phyloP scores from a whole-genome alignment of 768 basidiomycete genomes.

The Floccularia luteovirens region DNA sequence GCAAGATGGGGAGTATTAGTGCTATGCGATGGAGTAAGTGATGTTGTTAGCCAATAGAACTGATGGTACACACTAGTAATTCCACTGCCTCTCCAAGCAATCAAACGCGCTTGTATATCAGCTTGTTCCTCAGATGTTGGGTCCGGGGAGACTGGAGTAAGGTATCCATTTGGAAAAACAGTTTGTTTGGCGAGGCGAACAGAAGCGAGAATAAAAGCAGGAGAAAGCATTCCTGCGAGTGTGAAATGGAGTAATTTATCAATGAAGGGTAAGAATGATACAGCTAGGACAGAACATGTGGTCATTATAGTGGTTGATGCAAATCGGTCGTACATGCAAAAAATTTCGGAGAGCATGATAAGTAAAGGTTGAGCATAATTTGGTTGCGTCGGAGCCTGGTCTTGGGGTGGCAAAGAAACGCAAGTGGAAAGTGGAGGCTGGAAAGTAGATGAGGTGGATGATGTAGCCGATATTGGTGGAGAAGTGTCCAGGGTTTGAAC shows the following conservation, averaged over 20 bases:
- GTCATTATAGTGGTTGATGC: constrained; percentile 39
- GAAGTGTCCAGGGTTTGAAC: background rate
- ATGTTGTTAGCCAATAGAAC: background rate
- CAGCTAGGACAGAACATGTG: constrained; percentile 35
- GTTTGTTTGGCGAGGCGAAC: constrained; percentile 54
- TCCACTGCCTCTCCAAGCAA: constrained; percentile 28
- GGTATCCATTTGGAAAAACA: constrained; percentile 88
- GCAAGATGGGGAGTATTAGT: constrained; percentile 38
- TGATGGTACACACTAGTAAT: constrained; percentile 21
- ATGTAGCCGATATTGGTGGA: constrained; percentile 6
- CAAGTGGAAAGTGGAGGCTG: constrained; percentile 6
- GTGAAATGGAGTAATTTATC: constrained; percentile 71
- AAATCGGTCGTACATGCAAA: constrained; percentile 39
- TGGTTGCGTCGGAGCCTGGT: constrained; percentile 7
- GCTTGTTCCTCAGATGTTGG: constrained; percentile 75
- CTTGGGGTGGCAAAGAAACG: constrained; percentile 3
- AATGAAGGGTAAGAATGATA: constrained; percentile 44
- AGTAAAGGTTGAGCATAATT: constrained; percentile 37
- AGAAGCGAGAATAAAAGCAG: constrained; percentile 42
- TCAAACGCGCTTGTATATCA: constrained; percentile 38
- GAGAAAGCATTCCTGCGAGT: constrained; percentile 45
- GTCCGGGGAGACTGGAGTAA: constrained; percentile 62
- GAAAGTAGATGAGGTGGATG: constrained; percentile 11
- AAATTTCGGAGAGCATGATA: constrained; percentile 38
- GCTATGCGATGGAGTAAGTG: constrained; percentile 14